These are phyloP conservation scores for Cryptosporidium meleagridis DNA, from an alignment of 169 alveolate genomes.

Conservation along the genomic window DNA sequence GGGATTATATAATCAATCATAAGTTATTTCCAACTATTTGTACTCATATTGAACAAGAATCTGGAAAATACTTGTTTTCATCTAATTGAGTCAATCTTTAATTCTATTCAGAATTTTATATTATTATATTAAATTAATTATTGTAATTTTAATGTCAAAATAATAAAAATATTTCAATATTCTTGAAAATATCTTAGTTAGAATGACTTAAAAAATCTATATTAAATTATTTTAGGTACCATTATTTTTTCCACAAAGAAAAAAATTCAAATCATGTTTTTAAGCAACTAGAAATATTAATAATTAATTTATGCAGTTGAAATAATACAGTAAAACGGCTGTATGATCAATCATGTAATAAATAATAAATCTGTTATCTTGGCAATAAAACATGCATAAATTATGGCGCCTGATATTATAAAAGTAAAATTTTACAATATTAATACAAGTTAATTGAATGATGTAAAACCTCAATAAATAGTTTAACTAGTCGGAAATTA, in stretches of 20 bases:
- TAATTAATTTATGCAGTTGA: not conserved
- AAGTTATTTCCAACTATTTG: constrained; percentile 18
- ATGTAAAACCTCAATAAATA: not conserved
- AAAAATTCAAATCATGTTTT: not conserved
- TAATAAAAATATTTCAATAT: not conserved
- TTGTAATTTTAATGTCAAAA: not conserved
- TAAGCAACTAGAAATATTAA: not conserved
- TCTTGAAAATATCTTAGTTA: not conserved
- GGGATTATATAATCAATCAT: not conserved
- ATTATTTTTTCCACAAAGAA: not conserved
- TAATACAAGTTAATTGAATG: not conserved
- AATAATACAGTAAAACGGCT: not conserved
- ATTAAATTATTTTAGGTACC: not conserved
- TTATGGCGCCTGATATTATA: constrained; percentile 59
- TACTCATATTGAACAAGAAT: constrained; percentile 45
- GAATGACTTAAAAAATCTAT: not conserved
- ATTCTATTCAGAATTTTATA: not conserved
- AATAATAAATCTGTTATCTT: not conserved
- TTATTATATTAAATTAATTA: not conserved
- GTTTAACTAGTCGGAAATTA: not conserved
- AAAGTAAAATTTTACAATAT: constrained; percentile 14
- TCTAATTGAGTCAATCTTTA: not conserved
- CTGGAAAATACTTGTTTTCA: constrained; percentile 7
- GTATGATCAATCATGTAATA: not conserved
- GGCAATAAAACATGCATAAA: constrained; percentile 39